phyloP scores from a whole-genome alignment of 805 yeast genomes.

The Yamadazyma nakazawae region DNA sequence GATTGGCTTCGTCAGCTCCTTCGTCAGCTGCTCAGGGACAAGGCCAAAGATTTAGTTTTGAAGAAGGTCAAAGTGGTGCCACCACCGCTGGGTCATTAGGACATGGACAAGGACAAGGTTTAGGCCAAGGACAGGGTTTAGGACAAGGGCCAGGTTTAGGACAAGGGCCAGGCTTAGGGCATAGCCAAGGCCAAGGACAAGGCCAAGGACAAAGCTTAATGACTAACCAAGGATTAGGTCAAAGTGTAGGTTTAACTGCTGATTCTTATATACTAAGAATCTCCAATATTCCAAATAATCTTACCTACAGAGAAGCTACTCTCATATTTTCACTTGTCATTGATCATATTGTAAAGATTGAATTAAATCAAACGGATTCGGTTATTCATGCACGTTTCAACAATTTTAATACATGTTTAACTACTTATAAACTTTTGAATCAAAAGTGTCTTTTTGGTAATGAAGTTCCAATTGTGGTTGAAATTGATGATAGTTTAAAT shows the following conservation, averaged over 20 bases:
- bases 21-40: not conserved
- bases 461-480: constrained; percentile 36
- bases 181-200: not conserved
- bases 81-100: not conserved
- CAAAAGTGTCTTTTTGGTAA: constrained; percentile 39
- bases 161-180: not conserved
- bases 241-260: not conserved
- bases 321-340: constrained; percentile 67
- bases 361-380: constrained; percentile 31
- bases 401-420: constrained; percentile 35
- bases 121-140: not conserved
- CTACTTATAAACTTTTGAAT: constrained; percentile 39
- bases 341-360: constrained; percentile 53
- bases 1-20: not conserved
- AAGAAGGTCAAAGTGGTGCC: not conserved
- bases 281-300: constrained; percentile 60
- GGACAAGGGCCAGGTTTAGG: not conserved
- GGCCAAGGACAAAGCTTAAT: not conserved
- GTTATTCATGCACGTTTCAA: constrained; percentile 34
- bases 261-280: constrained; percentile 23
- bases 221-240: not conserved
- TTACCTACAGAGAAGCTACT: constrained; percentile 62
- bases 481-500: constrained; percentile 17
- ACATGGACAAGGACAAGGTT: not conserved
- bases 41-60: not conserved